phyloP scores from a whole-genome alignment of 208 protist species.

The Wallacemonas sp. region DNA sequence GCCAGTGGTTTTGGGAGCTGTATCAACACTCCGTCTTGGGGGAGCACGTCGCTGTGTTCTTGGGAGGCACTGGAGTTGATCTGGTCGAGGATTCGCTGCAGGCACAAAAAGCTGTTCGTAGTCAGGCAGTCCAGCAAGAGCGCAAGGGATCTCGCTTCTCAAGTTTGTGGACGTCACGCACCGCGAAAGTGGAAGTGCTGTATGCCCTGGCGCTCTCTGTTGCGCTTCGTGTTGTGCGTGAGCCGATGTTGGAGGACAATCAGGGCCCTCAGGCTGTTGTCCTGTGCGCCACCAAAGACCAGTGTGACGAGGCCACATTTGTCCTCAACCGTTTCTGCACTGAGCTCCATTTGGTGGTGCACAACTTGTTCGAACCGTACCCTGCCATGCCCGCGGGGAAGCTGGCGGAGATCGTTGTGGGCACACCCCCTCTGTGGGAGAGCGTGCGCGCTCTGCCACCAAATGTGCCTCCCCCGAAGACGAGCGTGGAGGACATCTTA shows the following conservation, averaged over 20 bases:
- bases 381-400: slow-evolving; percentile 54
- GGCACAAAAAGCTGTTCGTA: slow-evolving; percentile 39
- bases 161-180: slow-evolving; percentile 15
- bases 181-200: slow-evolving; percentile 65
- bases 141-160: neutral
- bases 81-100: slow-evolving; percentile 58
- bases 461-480: neutral
- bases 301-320: slow-evolving; percentile 62
- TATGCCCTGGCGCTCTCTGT: slow-evolving; percentile 56
- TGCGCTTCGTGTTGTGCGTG: slow-evolving; percentile 50
- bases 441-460: slow-evolving; percentile 19
- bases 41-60: slow-evolving; percentile 44
- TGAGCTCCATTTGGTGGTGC: slow-evolving; percentile 69
- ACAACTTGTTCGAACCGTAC: slow-evolving; percentile 77
- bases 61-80: slow-evolving; percentile 52
- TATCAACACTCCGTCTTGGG: slow-evolving; percentile 65
- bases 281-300: slow-evolving; percentile 68
- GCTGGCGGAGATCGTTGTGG: slow-evolving; percentile 75
- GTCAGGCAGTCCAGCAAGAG: neutral
- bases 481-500: slow-evolving; percentile 58
- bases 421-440: slow-evolving; percentile 68
- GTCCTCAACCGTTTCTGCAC: slow-evolving; percentile 44
- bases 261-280: slow-evolving; percentile 69
- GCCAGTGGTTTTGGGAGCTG: slow-evolving; percentile 73
- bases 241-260: slow-evolving; percentile 53